phyloP scores from a whole-genome alignment of 129 eudicot species.

The Gnaphalium uliginosum region DNA sequence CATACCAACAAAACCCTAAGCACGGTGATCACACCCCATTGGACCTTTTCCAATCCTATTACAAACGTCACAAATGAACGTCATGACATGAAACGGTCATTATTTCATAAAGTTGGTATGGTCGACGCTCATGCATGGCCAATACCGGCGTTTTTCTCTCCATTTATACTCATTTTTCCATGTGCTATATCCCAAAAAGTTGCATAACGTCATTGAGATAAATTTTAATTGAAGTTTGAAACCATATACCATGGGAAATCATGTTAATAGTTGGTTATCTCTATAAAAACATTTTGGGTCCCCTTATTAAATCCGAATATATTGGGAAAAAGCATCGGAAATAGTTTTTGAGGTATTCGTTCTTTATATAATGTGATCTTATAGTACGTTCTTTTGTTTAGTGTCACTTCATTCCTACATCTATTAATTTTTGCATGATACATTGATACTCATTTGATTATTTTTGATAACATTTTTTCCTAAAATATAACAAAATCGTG shows the following conservation, averaged over 20 bases:
- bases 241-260: slow-evolving; percentile 1
- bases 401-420: not conserved
- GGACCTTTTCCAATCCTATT: not conserved
- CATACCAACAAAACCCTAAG: too few relatives aligned
- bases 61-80: not conserved
- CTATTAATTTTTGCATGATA: not conserved
- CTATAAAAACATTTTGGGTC: slow-evolving; percentile 5
- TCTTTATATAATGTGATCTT: not conserved
- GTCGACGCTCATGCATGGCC: slow-evolving; percentile 5
- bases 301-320: not conserved
- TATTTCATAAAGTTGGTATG: not conserved
- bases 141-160: slow-evolving; percentile 13
- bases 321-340: not conserved
- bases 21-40: not conserved
- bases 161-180: slow-evolving; percentile 8
- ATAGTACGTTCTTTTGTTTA: not conserved
- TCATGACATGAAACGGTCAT: not conserved
- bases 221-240: slow-evolving; percentile 7
- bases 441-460: not conserved
- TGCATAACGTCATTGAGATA: slow-evolving; percentile 12
- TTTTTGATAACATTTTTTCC: not conserved
- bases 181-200: not conserved
- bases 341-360: not conserved
- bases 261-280: slow-evolving; percentile 2
- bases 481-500: not conserved